A percentile compares a stretch with the other conserved stretches of the same genome.
Conservation (phyloP, 441 rosid genomes). For the Adansonia rubrostipa region DNA sequence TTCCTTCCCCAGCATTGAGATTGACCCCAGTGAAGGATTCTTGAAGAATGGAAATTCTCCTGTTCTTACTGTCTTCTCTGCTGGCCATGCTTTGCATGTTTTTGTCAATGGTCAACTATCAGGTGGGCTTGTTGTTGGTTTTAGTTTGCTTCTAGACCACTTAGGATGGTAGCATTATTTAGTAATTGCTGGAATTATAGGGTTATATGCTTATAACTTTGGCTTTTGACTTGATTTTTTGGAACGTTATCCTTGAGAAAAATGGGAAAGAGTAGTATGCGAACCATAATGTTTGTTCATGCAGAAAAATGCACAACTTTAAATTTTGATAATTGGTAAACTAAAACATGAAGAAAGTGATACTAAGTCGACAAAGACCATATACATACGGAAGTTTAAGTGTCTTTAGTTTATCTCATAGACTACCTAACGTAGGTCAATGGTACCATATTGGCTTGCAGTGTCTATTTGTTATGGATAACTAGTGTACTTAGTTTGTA, state of each 20-base stretch:
- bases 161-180: neutral
- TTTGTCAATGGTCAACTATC: constrained; percentile 81
- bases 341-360: constrained; percentile 11
- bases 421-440: neutral
- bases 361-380: neutral
- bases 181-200: neutral
- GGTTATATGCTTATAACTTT: neutral
- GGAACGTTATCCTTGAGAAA: neutral
- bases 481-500: neutral
- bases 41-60: constrained; percentile 71
- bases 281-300: neutral
- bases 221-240: neutral
- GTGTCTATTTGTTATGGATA: neutral
- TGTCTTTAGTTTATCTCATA: neutral
- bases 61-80: constrained; percentile 74
- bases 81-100: constrained; percentile 97
- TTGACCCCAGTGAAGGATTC: constrained; percentile 68
- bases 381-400: neutral
- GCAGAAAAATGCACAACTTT: neutral
- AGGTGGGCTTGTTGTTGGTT: constrained; percentile 48
- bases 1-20: constrained; percentile 54
- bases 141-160: constrained; percentile 10
- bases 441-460: neutral
- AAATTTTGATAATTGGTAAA: neutral
- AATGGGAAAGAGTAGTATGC: neutral